phyloP scores from a whole-genome alignment of 495 filamentous ascomycete species.

The Xylaria palmicola region DNA sequence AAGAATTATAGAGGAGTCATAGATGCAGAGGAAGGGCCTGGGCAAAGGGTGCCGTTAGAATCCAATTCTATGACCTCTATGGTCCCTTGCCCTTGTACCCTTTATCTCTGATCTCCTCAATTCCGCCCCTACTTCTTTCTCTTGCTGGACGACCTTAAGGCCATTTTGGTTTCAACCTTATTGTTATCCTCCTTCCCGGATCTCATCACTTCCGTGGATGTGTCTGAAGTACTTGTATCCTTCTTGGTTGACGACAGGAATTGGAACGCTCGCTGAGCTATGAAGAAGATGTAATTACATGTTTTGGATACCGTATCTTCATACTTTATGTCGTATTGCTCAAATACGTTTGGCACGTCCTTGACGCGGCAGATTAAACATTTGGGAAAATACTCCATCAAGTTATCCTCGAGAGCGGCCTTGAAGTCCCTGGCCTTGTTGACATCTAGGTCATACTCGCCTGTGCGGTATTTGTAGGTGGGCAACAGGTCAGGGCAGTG shows the following conservation, averaged over 20 bases:
- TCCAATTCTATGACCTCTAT: too few relatives aligned
- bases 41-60: too few relatives aligned
- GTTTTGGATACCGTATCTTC: not conserved
- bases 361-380: not conserved
- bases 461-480: not conserved
- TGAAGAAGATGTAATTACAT: not conserved
- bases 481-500: not conserved
- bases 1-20: too few relatives aligned
- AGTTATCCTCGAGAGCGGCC: not conserved
- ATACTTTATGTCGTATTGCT: not conserved
- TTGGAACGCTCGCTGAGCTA: not conserved
- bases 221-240: not conserved
- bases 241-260: not conserved
- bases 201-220: not conserved
- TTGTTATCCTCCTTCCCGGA: not conserved
- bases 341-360: not conserved
- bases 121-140: not conserved
- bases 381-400: not conserved
- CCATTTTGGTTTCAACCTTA: not conserved
- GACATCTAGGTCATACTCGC: not conserved
- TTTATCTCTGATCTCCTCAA: too few relatives aligned
- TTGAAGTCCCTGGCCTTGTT: slow-evolving; percentile 2
- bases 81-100: too few relatives aligned
- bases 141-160: too few relatives aligned
- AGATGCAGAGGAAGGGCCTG: too few relatives aligned